Evolutionary conservation across 129 eudicot genomes (phyloP), one percentile per base, ranked within the genome.

Genomic region (Artemisia tridentata): DNA sequence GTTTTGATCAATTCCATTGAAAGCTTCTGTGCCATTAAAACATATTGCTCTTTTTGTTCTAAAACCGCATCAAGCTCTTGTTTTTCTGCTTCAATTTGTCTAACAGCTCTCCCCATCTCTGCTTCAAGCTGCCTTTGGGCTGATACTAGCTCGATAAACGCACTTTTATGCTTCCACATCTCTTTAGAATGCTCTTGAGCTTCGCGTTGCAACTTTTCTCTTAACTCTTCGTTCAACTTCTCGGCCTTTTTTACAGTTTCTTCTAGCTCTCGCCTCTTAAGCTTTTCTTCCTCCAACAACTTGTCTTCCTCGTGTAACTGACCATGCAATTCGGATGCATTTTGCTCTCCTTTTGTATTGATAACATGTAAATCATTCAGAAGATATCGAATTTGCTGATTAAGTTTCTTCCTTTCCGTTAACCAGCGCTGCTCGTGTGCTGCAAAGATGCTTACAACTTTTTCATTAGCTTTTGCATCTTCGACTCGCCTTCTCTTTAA

Each of bases 81-180:
- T 67, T 92, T 92, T 25, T 85, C 88, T 43, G 92, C 86, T 69
- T 92, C 98, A 7, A 77, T 77, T 80, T 89, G 98, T 82, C 95
- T 87, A 11, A 80, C 74, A 18, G 85, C 92, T 69, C 98, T 86
- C 19, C 90, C 84, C 86, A 89, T 79, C 78, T 89, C 92, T 49
- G 98, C 98, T 82, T 92, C 96, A 71, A 92, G 88, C 81, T 87
- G 98, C 17, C 96, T 76, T 64, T 92, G 96, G 67, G 82, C 87
- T 5, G 98, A 89, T 17, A 92, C 96, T 25, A 92, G 84, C 83
- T 92, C 98, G 75, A 92, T 85, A 76, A 89, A 92, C 3, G 96
- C 92, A 16, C 90, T 83, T 66, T 87, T 92, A 67, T 89, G 98
- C 75, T 84, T 92, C 79, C 84, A 64, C 13, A 92, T 72, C 83